phyloP scores from a whole-genome alignment of 176 grass and related monocot genomes.

The Carex myosuroides region DNA sequence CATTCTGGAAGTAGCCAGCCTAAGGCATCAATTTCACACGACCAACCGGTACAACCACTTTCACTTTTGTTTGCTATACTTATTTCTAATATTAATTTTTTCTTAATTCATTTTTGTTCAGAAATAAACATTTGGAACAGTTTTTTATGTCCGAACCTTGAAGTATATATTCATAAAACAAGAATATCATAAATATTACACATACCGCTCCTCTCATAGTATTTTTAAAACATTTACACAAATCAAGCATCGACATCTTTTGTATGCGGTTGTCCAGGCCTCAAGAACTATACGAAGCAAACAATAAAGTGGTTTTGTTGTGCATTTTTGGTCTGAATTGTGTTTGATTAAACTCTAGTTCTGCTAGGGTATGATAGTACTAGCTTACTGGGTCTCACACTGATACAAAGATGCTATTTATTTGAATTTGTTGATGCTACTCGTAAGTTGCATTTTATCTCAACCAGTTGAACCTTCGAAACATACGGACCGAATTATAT shows the following conservation, averaged over 20 bases:
- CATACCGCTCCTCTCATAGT: background rate
- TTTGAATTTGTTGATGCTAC: background rate
- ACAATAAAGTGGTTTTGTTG: background rate
- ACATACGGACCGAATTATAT: background rate
- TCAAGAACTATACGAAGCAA: background rate
- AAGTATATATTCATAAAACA: background rate
- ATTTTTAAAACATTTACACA: background rate
- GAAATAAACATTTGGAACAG: background rate
- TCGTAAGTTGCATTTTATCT: background rate
- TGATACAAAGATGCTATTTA: background rate
- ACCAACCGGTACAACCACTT: constrained; percentile 56
- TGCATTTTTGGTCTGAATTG: background rate
- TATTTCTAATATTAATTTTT: background rate
- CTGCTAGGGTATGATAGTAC: background rate
- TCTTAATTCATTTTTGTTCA: constrained; percentile 5
- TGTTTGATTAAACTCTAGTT: background rate
- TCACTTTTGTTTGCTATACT: background rate
- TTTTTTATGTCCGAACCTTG: background rate
- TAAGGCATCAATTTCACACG: constrained; percentile 84
- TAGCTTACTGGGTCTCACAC: background rate
- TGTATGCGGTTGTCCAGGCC: background rate
- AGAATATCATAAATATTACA: background rate
- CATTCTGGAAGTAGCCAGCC: constrained; percentile 68
- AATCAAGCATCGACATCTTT: background rate
- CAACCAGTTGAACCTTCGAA: background rate